Base-by-base conservation (phyloP, 805 yeast genomes). In the Candida michaelii region DNA sequence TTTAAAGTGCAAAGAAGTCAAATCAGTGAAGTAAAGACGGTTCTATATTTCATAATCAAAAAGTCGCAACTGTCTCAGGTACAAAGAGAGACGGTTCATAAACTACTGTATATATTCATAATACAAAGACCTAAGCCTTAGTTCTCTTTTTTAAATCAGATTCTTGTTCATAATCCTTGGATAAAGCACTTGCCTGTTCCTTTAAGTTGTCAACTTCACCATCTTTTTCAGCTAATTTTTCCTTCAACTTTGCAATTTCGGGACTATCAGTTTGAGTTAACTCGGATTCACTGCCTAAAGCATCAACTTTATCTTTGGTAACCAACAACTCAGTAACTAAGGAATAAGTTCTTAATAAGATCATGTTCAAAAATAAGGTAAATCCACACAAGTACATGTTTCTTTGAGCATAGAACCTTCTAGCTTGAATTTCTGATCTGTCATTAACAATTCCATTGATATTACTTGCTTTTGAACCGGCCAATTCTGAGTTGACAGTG, bases 311-410 rank as follows among this genome's bases (percentile, higher is more conserved):
- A 56, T 78, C 89, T 73, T 81, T 85, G 55, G 81, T 76, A 45
- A 68, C 67, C 39, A 85, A 63, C 62, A 89, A 71, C 56, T 85
- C 93, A 37, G 82, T 82, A 23, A 88, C 95, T 51, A 89, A 73
- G 3, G 80, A 72, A 62, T 86, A 89, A 2, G 97, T 89, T 67
- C 97, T 79, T 57, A 84, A 82, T 52, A 90, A 80, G 40, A 89
- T 84, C 58, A 90, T 73, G 1, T 96, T 86, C 56, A 93, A 72
- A 62, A 93, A 93, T 62, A 93, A 76, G 2, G 98, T 89, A 66
- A 90, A 89, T 1, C 99, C 99, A 53, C 97, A 89, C 39, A 93
- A 74, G 56, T 93, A 93, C 83, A 89, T 80, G 73, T 93, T 93
- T 70, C 99, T 82, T 70, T 93, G 99, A 15, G 97, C 89, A 59